Base-by-base conservation (phyloP, 1,284 basidiomycete species). In the Ceratobasidium sp. region DNA sequence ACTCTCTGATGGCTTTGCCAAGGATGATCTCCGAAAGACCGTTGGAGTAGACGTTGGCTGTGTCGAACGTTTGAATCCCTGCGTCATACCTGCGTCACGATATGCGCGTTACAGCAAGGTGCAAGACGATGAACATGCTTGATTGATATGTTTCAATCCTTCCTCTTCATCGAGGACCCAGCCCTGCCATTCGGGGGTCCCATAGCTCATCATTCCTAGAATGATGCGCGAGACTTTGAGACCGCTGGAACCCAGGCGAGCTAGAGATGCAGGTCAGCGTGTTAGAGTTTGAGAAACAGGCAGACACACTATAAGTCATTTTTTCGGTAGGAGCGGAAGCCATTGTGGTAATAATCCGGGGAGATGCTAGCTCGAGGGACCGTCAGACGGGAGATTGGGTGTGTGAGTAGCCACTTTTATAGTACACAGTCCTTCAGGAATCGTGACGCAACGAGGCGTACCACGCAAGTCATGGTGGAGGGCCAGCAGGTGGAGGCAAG, bases 11-110 rank as follows among this genome's bases (percentile, higher is more conserved):
- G 48, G 79, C 79, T 65, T 80, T 80, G 24, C 79, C 79, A 5
- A 80, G 75, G 54, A 77, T 74, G 3, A 68, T 29, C 56, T 78
- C 75, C 4, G 76, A 74, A n/a, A 51, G 79, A 78, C 54, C 27
- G 68, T 53, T 62, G 43, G 64, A 56, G 31, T 75, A 64, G 1
- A 78, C 79, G 76, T 87, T 83, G 41, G 86, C 86, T 0, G 86
- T 87, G 78, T 87, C 86, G 74, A 86, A 87, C 0, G 85, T 86
- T 79, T 85, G 82, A 77, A 87, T 86, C 2, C 86, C 86, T n/a
- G 80, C 74, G 9, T 84, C 83, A 74, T 82, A 81, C 14, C 39
- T 80, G 22, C 0, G 83, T 83, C 79, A 83, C 81, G 78, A 84
- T 82, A n/a, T 83, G 83, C 29, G 78, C 76, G n/a, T 80, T 78